These are phyloP conservation scores for Lophium mytilinum DNA, from an alignment of 495 filamentous ascomycete genomes.

Conservation along the genomic window DNA sequence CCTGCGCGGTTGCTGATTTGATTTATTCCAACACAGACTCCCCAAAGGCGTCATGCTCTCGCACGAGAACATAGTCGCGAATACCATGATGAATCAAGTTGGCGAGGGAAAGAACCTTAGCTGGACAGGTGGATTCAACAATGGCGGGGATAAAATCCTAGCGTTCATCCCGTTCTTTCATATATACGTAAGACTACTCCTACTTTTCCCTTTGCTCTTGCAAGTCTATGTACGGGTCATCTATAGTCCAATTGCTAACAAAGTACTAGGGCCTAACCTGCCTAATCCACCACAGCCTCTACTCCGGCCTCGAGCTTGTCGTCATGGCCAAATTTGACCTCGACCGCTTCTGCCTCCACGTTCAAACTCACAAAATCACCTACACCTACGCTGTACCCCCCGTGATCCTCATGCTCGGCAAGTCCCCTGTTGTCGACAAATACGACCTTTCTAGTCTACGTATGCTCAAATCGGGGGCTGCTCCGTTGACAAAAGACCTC, in stretches of 20 bases:
- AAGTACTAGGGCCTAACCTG: constrained; percentile 36
- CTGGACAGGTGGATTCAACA: constrained; percentile 52
- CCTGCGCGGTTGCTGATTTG: no score
- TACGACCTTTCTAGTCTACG: constrained; percentile 76
- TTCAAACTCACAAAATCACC: constrained; percentile 70
- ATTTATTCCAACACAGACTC: constrained; percentile 21
- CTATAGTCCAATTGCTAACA: neutral
- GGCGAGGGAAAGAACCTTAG: constrained; percentile 53
- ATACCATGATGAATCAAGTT: constrained; percentile 48
- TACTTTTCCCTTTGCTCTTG: neutral
- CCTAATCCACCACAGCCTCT: constrained; percentile 55
- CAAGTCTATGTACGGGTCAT: neutral
- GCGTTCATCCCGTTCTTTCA: constrained; percentile 91
- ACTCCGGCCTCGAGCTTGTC: constrained; percentile 57
- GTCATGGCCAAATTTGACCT: constrained; percentile 84
- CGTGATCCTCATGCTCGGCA: constrained; percentile 69
- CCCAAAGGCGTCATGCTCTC: constrained; percentile 88
- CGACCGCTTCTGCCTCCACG: constrained; percentile 63
- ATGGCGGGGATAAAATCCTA: constrained; percentile 60
- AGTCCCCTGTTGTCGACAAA: constrained; percentile 63
- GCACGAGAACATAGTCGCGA: constrained; percentile 74
- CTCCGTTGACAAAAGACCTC: constrained; percentile 76
- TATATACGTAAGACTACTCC: constrained; percentile 54
- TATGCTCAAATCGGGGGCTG: constrained; percentile 84
- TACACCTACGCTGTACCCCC: constrained; percentile 81